Evolutionary conservation across 805 yeast species (phyloP).

Genomic region (Cyberlindnera japonica): DNA sequence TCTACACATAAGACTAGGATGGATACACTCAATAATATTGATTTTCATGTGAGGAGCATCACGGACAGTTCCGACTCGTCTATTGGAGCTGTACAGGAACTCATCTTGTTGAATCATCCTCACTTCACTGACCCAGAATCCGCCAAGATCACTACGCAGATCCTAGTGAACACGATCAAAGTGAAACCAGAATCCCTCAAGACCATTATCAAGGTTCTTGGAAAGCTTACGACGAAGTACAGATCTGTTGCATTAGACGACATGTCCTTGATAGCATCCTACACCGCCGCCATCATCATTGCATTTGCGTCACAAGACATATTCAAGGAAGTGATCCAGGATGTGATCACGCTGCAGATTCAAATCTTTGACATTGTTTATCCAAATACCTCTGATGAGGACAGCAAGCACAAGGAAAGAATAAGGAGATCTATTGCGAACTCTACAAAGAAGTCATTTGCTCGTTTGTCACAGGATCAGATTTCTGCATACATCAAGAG

Average conservation of each 20-base stretch:
- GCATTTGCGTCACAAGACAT: constrained; percentile 24
- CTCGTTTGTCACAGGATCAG: constrained; percentile 22
- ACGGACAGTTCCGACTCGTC: constrained; percentile 12
- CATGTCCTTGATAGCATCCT: constrained; percentile 51
- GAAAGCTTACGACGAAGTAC: constrained; percentile 29
- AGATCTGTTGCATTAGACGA: constrained; percentile 51
- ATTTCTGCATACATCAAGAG: constrained; percentile 15
- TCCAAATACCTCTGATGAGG: constrained; percentile 23
- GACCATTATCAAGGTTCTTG: constrained; percentile 25
- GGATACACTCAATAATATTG: constrained; percentile 22
- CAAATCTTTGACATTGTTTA: constrained; percentile 25
- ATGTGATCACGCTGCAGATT: constrained; percentile 35
- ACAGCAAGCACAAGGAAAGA: constrained; percentile 38
- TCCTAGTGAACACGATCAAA: constrained; percentile 12
- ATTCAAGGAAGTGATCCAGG: constrained; percentile 29
- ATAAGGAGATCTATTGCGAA: constrained; percentile 34
- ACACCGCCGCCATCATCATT: constrained; percentile 44
- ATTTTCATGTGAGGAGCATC: constrained; percentile 1
- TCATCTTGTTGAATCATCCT: constrained; percentile 17
- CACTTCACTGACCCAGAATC: constrained; percentile 16
- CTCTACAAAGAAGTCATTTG: constrained; percentile 26
- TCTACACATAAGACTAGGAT: constrained; percentile 19
- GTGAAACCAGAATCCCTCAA: constrained; percentile 13
- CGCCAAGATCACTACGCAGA: constrained; percentile 6
- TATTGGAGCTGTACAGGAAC: constrained; percentile 17